A percentile compares a stretch with the other conserved stretches of the same genome.
These are phyloP conservation scores for Malassezia vespertilionis DNA, from an alignment of 1,284 basidiomycete species.

Conservation along the genomic window DNA sequence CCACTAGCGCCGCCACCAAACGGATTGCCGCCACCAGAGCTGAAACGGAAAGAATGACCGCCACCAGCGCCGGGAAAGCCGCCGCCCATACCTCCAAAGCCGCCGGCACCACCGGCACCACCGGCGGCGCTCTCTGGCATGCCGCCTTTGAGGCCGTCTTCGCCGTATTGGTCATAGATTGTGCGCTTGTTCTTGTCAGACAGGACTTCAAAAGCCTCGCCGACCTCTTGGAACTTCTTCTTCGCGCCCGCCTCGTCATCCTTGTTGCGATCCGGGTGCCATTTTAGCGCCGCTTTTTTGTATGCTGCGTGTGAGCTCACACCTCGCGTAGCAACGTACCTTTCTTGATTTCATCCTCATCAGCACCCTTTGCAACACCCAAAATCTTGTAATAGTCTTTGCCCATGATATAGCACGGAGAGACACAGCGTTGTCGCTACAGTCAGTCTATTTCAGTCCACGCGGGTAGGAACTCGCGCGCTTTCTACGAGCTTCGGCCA, in stretches of 20 bases:
- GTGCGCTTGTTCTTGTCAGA: constrained; percentile 84
- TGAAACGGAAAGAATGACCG: constrained; percentile 30
- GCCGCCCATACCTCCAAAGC: constrained; percentile 20
- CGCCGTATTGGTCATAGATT: constrained; percentile 88
- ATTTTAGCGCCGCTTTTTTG: constrained; percentile 59
- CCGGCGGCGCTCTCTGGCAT: constrained; percentile 47
- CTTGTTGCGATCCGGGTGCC: constrained; percentile 81
- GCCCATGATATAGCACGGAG: constrained; percentile 28
- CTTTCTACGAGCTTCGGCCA: constrained; percentile 15
- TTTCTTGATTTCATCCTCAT: constrained; percentile 44
- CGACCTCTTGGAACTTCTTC: constrained; percentile 88
- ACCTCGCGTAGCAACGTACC: constrained; percentile 5
- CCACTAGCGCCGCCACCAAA: constrained; percentile 31
- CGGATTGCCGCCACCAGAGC: constrained; percentile 11
- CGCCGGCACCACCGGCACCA: constrained; percentile 20
- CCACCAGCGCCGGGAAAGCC: constrained; percentile 28
- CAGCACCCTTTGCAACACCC: constrained; percentile 37
- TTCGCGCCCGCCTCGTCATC: constrained; percentile 64
- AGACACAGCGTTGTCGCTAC: no score
- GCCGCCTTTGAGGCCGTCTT: constrained; percentile 74
- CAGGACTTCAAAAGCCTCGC: constrained; percentile 93
- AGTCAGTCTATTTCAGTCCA: no score
- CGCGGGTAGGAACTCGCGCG: constrained; percentile 5
- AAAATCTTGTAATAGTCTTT: constrained; percentile 47
- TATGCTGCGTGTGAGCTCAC: constrained; percentile 14